Conservation (phyloP, 2,329 filamentous ascomycete genomes). For the Alternaria arbusti region DNA sequence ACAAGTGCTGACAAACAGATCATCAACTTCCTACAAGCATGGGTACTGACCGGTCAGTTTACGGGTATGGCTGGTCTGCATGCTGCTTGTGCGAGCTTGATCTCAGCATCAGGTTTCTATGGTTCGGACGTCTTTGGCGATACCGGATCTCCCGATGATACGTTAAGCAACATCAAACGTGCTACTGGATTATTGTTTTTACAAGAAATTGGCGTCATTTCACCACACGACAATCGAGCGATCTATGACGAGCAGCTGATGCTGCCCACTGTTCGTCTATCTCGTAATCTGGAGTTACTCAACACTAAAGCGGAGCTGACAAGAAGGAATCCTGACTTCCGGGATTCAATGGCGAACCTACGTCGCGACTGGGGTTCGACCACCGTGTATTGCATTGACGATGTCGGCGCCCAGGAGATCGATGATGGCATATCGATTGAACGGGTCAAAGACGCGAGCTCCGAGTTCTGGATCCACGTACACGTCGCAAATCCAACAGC, state of each 20-base stretch:
- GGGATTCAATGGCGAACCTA: constrained; percentile 62
- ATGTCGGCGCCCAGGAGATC: constrained; percentile 69
- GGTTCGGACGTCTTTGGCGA: constrained; percentile 39
- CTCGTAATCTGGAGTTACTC: constrained; percentile 53
- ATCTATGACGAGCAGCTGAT: constrained; percentile 64
- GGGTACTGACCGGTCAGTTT: constrained; percentile 49
- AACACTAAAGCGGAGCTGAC: constrained; percentile 40
- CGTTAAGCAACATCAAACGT: constrained; percentile 10
- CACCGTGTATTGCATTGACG: constrained; percentile 76
- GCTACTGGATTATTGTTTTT: constrained; percentile 68
- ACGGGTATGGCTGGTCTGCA: constrained; percentile 58
- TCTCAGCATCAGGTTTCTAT: constrained; percentile 69
- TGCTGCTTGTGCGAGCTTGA: constrained; percentile 67
- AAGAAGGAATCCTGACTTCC: constrained; percentile 44
- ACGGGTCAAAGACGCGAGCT: constrained; percentile 56
- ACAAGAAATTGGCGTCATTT: constrained; percentile 75
- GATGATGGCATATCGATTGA: constrained; percentile 82
- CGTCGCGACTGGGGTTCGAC: constrained; percentile 67
- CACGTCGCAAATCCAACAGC: constrained; percentile 82
- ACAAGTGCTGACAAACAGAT: constrained; percentile 61
- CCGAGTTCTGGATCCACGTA: constrained; percentile 74
- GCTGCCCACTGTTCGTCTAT: constrained; percentile 57
- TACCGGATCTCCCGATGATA: constrained; percentile 19
- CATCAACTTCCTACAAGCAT: constrained; percentile 73
- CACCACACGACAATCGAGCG: constrained; percentile 72